A percentile compares a stretch with the other conserved stretches of the same genome.
Conservation (phyloP, 352 stramenopile genomes). For the Globisporangium cederbergense region DNA sequence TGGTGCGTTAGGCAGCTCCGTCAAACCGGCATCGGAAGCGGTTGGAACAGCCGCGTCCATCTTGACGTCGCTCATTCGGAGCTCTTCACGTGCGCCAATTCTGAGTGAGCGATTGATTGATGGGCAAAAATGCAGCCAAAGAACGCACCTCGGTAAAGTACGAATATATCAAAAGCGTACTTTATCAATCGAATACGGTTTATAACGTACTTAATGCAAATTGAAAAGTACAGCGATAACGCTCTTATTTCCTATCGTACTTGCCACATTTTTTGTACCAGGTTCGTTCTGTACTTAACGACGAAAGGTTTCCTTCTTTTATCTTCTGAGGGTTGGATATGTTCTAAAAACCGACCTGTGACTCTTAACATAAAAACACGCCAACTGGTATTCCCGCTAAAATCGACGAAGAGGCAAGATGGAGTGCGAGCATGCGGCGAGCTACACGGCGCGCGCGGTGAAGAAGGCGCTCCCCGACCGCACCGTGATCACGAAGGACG, state of each 20-base stretch:
- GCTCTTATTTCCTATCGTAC: no score
- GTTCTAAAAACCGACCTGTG: no score
- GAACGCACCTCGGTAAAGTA: not conserved
- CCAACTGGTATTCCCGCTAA: not conserved
- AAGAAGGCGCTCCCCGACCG: slow-evolving; percentile 71
- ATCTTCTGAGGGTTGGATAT: no score
- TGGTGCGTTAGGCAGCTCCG: not conserved
- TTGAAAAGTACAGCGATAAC: no score
- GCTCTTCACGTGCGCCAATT: not conserved
- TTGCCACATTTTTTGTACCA: no score
- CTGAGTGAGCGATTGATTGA: slow-evolving; percentile 2
- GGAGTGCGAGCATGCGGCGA: slow-evolving; percentile 66
- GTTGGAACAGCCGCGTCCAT: not conserved
- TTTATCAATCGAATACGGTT: no score
- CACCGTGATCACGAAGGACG: slow-evolving; percentile 65
- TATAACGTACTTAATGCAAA: not conserved
- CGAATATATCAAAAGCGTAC: not conserved
- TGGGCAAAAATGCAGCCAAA: not conserved
- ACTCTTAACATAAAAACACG: no score
- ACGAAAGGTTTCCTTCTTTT: no score
- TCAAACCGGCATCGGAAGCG: not conserved
- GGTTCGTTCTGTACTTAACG: no score
- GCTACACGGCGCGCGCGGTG: slow-evolving; percentile 60
- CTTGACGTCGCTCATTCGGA: slow-evolving; percentile 10
- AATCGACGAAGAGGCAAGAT: slow-evolving; percentile 30